These are phyloP conservation scores for Vanderwaltozyma yarrowii DNA, from an alignment of 805 yeast species.

Conservation along the genomic window DNA sequence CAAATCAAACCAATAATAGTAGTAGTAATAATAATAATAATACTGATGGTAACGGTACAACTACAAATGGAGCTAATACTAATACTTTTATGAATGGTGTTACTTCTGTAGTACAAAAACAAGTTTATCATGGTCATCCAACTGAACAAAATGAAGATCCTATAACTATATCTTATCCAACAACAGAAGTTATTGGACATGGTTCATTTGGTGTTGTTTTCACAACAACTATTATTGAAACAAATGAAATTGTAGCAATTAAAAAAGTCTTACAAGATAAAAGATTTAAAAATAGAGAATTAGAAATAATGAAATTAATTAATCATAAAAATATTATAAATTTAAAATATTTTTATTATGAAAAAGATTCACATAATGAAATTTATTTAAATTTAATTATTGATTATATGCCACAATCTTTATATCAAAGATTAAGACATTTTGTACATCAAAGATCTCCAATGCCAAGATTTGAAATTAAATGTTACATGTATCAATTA, in stretches of 20 bases:
- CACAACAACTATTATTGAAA: conserved; percentile 66
- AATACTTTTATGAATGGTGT: neutral
- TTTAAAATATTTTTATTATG: conserved; percentile 79
- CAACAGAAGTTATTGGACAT: conserved; percentile 88
- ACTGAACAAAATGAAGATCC: conserved; percentile 4
- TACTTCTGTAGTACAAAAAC: conserved; percentile 20
- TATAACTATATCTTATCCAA: conserved; percentile 59
- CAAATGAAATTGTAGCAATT: conserved; percentile 78
- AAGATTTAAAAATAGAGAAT: conserved; percentile 86
- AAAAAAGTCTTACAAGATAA: conserved; percentile 95
- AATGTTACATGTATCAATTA: conserved; percentile 71
- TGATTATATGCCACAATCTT: conserved; percentile 93
- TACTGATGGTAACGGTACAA: too few relatives aligned
- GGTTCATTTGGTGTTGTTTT: conserved; percentile 99
- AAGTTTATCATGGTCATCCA: conserved; percentile 17
- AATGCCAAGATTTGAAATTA: conserved; percentile 87
- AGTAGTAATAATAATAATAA: too few relatives aligned
- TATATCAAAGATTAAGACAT: conserved; percentile 82
- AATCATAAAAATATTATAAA: conserved; percentile 83
- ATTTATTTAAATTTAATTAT: conserved; percentile 80
- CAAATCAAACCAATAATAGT: neutral
- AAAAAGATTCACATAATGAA: conserved; percentile 43
- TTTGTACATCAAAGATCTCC: conserved; percentile 60
- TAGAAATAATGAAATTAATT: conserved; percentile 88
- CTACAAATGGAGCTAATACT: too few relatives aligned